These are phyloP conservation scores for Tausonia pullulans DNA, from an alignment of 1,284 basidiomycete species.

Conservation along the genomic window DNA sequence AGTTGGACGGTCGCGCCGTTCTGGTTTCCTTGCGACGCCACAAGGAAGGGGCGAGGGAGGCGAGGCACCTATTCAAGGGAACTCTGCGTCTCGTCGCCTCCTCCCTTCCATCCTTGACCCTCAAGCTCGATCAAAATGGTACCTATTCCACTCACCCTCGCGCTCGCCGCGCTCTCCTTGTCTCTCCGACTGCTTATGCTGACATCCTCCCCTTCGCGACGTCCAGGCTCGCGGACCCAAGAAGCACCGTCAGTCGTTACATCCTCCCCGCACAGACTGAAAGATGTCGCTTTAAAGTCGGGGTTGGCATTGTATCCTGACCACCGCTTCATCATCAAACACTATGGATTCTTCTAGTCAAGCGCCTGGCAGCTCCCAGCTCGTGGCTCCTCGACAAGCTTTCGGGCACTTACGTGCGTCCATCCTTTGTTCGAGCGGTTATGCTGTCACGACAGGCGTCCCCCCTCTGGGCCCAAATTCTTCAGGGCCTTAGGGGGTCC, in stretches of 20 bases:
- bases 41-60: too few relatives aligned
- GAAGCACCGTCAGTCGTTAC: constrained; percentile 56
- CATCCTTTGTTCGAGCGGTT: constrained; percentile 6
- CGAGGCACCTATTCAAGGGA: too few relatives aligned
- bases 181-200: not conserved
- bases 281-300: not conserved
- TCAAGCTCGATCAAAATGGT: too few relatives aligned
- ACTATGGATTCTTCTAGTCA: constrained; percentile 40
- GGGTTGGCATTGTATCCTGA: not conserved
- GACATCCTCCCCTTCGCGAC: not conserved
- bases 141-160: too few relatives aligned
- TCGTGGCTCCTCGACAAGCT: constrained; percentile 99
- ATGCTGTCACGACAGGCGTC: not conserved
- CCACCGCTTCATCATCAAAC: not conserved
- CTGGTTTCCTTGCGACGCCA: too few relatives aligned
- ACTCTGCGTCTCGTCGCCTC: too few relatives aligned
- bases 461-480: not conserved
- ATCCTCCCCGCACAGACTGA: not conserved
- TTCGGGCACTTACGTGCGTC: constrained; percentile 86
- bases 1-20: too few relatives aligned
- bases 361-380: constrained; percentile 92
- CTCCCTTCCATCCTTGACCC: too few relatives aligned
- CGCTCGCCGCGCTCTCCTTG: too few relatives aligned
- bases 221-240: constrained; percentile 85
- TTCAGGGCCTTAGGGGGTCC: too few relatives aligned